Conservation (phyloP, 2,329 filamentous ascomycete genomes). For the Pseudogymnoascus sp. region DNA sequence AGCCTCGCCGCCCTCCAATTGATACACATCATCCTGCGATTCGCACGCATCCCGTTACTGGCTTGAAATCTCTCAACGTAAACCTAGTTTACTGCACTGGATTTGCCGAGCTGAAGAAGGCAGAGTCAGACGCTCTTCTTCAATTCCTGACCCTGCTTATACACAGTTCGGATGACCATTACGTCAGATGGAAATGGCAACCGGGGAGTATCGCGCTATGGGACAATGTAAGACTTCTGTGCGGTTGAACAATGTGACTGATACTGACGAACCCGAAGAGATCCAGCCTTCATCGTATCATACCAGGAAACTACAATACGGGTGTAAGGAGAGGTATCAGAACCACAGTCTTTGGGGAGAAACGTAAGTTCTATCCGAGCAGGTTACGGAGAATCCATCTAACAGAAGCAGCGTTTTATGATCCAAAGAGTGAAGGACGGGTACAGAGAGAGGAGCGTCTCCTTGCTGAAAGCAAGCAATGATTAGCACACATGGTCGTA, state of each 20-base stretch:
- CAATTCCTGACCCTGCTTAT: constrained; percentile 22
- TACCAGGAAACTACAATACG: constrained; percentile 20
- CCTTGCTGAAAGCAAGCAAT: neutral
- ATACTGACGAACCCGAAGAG: constrained; percentile 17
- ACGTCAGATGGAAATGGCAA: constrained; percentile 25
- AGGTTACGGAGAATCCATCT: neutral
- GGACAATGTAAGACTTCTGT: constrained; percentile 19
- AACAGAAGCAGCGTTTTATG: constrained; percentile 18
- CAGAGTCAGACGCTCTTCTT: constrained; percentile 20
- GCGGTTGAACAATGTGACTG: neutral
- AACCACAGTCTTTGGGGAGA: constrained; percentile 24
- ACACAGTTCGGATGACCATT: constrained; percentile 23
- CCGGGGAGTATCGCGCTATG: constrained; percentile 23
- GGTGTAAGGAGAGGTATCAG: constrained; percentile 19
- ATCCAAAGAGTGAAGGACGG: constrained; percentile 21
- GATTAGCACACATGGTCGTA: neutral
- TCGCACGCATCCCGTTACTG: constrained; percentile 26
- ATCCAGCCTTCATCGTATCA: constrained; percentile 20
- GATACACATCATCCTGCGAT: constrained; percentile 26
- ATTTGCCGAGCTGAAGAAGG: constrained; percentile 24
- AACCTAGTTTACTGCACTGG: constrained; percentile 20
- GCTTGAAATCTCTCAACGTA: constrained; percentile 22
- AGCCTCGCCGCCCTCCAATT: constrained; percentile 24
- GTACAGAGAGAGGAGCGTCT: constrained; percentile 17
- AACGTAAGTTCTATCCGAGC: constrained; percentile 17